phyloP scores from a whole-genome alignment of 129 eudicot genomes.

The Artemisia tridentata region DNA sequence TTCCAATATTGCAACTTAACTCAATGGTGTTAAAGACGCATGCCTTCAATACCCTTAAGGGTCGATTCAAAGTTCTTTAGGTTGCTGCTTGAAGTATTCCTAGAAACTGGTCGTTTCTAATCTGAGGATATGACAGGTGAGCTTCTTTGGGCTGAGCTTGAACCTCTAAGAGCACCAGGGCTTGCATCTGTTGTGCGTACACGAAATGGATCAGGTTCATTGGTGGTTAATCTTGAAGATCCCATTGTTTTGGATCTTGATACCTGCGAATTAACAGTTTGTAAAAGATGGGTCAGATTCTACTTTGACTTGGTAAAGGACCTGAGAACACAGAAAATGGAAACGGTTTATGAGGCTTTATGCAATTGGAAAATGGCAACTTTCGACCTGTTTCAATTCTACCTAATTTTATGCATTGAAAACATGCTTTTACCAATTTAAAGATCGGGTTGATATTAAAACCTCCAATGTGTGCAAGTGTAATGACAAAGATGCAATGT shows the following conservation, averaged over 20 bases:
- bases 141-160: conserved; percentile 53
- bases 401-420: too few species aligned
- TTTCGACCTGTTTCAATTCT: too few species aligned
- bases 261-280: not conserved
- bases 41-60: conserved; percentile 66
- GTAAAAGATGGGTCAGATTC: not conserved
- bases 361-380: too few species aligned
- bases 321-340: too few species aligned
- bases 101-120: conserved; percentile 47
- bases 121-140: conserved; percentile 59
- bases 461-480: not conserved
- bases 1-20: not conserved
- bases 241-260: conserved; percentile 4
- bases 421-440: not conserved
- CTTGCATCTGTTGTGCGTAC: conserved; percentile 8
- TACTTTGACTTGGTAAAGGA: not conserved
- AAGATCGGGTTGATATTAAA: not conserved
- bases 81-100: conserved; percentile 48
- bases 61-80: conserved; percentile 59
- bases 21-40: conserved; percentile 36
- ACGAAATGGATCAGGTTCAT: not conserved
- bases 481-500: not conserved
- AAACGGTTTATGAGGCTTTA: too few species aligned
- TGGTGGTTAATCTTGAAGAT: not conserved
- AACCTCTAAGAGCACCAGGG: conserved; percentile 31